phyloP scores from a whole-genome alignment of 352 stramenopile species.

The Globisporangium echinulatum region DNA sequence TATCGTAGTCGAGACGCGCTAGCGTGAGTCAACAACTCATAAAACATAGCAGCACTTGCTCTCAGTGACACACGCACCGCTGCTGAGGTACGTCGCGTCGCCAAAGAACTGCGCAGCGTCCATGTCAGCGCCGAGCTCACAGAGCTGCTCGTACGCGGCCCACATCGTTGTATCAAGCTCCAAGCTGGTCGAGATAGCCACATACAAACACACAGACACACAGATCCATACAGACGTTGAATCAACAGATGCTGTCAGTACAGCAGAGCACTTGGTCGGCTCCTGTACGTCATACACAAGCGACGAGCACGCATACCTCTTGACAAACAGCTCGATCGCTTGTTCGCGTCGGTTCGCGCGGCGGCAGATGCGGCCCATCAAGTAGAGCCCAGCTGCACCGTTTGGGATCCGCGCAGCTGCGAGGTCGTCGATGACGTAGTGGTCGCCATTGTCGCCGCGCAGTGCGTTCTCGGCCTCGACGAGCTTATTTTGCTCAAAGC shows the following conservation, averaged over 20 bases:
- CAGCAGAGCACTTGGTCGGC: too few species aligned
- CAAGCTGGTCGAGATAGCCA: conserved; percentile 38
- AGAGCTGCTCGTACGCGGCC: conserved; percentile 91
- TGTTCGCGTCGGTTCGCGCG: conserved; percentile 85
- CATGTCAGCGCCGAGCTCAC: conserved; percentile 83
- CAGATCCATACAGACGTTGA: neutral
- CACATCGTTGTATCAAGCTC: conserved; percentile 90
- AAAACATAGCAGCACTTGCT: too few species aligned
- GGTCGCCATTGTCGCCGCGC: conserved; percentile 30
- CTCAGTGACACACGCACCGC: neutral
- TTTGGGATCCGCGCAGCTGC: conserved; percentile 58
- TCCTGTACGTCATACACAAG: neutral
- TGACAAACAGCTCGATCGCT: conserved; percentile 88
- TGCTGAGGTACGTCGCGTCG: conserved; percentile 34
- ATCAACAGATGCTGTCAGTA: too few species aligned
- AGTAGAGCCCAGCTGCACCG: conserved; percentile 86
- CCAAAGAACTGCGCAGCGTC: conserved; percentile 66
- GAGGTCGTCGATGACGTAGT: conserved; percentile 15
- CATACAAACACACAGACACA: conserved; percentile 4
- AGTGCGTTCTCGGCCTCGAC: conserved; percentile 90
- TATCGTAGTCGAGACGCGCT: too few species aligned
- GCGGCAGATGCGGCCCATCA: conserved; percentile 90
- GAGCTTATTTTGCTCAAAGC: conserved; percentile 60
- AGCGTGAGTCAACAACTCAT: too few species aligned
- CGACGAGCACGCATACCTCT: conserved; percentile 33